Percentiles rank a stretch among this genome's conserved stretches.
phyloP scores from a whole-genome alignment of 2,329 filamentous ascomycete species.

The Cladobotryum protrusum region DNA sequence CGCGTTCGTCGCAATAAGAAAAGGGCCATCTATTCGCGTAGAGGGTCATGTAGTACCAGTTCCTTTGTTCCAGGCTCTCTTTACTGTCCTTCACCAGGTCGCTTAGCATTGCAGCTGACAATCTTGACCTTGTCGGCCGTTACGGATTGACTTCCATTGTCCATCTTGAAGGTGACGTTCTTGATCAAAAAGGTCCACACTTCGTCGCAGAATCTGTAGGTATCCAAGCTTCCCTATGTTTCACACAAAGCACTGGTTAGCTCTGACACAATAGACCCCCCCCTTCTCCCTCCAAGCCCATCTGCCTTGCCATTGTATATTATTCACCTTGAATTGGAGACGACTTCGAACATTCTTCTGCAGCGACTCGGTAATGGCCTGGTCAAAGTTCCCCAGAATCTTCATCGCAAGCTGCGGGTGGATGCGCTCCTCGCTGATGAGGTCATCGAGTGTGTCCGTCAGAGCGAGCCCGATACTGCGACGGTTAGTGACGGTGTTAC shows the following conservation, averaged over 20 bases:
- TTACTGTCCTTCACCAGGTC: conserved; percentile 35
- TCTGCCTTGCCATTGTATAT: neutral
- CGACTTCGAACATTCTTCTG: conserved; percentile 89
- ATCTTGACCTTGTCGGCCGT: conserved; percentile 94
- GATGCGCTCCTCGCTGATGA: conserved; percentile 91
- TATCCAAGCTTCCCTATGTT: conserved; percentile 82
- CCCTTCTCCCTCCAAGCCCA: neutral
- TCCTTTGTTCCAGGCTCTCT: neutral
- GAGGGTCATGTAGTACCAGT: neutral
- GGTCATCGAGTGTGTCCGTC: conserved; percentile 93
- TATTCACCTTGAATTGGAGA: conserved; percentile 82
- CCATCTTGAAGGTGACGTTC: conserved; percentile 97
- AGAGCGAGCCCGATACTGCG: conserved; percentile 83
- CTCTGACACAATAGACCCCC: neutral
- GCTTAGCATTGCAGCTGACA: conserved; percentile 92
- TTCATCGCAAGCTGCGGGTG: conserved; percentile 98
- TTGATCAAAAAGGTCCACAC: conserved; percentile 99
- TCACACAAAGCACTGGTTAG: neutral
- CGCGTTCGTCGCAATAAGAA: neutral
- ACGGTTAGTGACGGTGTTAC: conserved; percentile 11
- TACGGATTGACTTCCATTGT: conserved; percentile 66
- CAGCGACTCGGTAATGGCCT: conserved; percentile 83
- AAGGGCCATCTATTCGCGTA: no score
- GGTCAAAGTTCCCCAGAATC: conserved; percentile 92
- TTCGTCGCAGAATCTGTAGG: conserved; percentile 98